phyloP scores from a whole-genome alignment of 331 rosid species.

The Malus hybrid region DNA sequence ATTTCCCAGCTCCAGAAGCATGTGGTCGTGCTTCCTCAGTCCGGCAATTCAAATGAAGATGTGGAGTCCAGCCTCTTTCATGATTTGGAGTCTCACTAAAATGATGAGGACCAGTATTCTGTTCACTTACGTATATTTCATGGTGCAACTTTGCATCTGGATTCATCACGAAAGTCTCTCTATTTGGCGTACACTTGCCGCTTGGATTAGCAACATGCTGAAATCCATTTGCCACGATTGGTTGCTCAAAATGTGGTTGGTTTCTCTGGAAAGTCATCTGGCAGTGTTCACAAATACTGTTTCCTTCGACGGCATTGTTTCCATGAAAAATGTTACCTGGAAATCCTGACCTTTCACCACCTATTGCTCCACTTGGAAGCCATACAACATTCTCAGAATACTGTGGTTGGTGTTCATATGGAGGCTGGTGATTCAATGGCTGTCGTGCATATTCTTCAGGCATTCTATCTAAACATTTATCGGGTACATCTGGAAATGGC shows the following conservation, averaged over 20 bases:
- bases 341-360: conserved; percentile 69
- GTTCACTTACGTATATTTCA: conserved; percentile 47
- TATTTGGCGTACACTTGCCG: conserved; percentile 50
- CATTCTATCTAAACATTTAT: conserved; percentile 65
- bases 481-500: conserved; percentile 56
- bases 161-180: conserved; percentile 46
- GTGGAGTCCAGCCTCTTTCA: conserved; percentile 67
- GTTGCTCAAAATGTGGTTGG: conserved; percentile 58
- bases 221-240: conserved; percentile 49
- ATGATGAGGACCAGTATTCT: conserved; percentile 44
- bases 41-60: conserved; percentile 47
- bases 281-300: conserved; percentile 65
- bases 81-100: conserved; percentile 54
- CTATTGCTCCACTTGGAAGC: conserved; percentile 48
- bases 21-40: conserved; percentile 52
- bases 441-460: conserved; percentile 69
- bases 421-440: conserved; percentile 52
- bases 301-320: conserved; percentile 59
- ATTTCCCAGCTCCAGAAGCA: conserved; percentile 50
- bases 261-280: conserved; percentile 64
- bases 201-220: conserved; percentile 43
- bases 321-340: conserved; percentile 58
- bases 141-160: conserved; percentile 70
- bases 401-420: conserved; percentile 48
- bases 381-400: conserved; percentile 65